phyloP scores from a whole-genome alignment of 257 asterid genomes.

The Coffea eugenioides region DNA sequence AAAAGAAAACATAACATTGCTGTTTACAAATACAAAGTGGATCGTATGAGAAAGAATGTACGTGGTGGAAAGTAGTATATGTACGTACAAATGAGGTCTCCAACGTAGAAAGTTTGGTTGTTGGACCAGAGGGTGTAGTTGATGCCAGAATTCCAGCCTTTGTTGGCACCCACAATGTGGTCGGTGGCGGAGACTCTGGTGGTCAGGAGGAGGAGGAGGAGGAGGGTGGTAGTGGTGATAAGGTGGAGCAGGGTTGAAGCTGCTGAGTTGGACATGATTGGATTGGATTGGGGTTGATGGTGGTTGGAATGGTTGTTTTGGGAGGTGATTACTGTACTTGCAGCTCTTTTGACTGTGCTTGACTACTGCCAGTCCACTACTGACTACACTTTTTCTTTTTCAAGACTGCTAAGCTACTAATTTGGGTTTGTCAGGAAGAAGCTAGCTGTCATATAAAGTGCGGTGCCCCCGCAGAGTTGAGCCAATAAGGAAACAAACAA shows the following conservation, averaged over 20 bases:
- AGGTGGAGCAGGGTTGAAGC: conserved; percentile 30
- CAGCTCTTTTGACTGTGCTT: conserved; percentile 8
- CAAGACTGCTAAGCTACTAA: too few relatives aligned
- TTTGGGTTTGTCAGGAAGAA: neutral
- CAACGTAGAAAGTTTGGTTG: conserved; percentile 85
- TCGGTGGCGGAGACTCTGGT: conserved; percentile 63
- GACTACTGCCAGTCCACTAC: neutral
- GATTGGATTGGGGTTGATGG: conserved; percentile 1
- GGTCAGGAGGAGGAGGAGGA: conserved; percentile 45
- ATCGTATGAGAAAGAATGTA: too few relatives aligned
- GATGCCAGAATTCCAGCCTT: conserved; percentile 89
- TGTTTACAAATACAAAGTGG: too few relatives aligned
- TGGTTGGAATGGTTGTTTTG: neutral
- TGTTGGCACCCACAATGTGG: conserved; percentile 95
- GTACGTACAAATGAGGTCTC: conserved; percentile 69
- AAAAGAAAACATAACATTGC: neutral
- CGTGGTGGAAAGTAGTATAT: neutral
- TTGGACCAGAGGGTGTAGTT: conserved; percentile 94
- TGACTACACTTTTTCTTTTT: neutral
- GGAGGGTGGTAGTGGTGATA: conserved; percentile 25
- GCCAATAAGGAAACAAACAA: conserved; percentile 2
- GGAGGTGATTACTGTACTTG: neutral
- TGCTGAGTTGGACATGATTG: conserved; percentile 44
- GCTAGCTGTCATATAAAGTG: too few relatives aligned
- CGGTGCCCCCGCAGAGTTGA: neutral